Base-by-base conservation (phyloP, 306 rosid genomes). In the Sicyos edulis region DNA sequence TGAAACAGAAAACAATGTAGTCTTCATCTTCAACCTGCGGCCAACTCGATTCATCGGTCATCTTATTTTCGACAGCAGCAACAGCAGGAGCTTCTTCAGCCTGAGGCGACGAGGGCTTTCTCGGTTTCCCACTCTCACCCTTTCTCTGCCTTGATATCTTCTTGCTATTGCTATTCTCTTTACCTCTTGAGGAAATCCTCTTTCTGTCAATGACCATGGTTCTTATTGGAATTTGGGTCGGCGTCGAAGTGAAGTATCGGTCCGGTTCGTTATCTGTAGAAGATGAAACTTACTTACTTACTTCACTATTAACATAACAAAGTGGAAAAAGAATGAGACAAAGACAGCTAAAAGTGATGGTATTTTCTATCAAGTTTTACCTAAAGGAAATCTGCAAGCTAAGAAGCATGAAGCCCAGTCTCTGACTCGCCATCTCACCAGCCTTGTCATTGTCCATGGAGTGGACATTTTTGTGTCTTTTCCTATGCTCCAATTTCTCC, bases 1-100 rank as follows among this genome's bases (percentile, higher is more conserved):
- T 71, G 50, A 89, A 86, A 75, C 85, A 80, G 74, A 89, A 86
- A 20, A 82, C 89, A 5, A 89, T 92, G 40, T 78, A 92, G 61
- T 86, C 88, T 11, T 77, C 78, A 34, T 87, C 88, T 55, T 83
- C 8, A 11, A 77, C 83, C 20, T 76, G 81, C 58, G 85, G 80
- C 80, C 81, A 75, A 49, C 71, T 81, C 17, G 89, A 82, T 59
- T 76, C 61, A 34, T 75, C 80, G 34, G 21, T 21, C 40, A 47
- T 20, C 47, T 12, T 60, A 10, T 62, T 74, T 72, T 65, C 76
- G 19, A 45, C 64, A 55, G 40, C 52, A 55, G 78, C 76, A 15
- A 45, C 64, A 55, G 47, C 52, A 55, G 78, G 47, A 44, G 29
- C 47, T 5, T 77, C 80, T 42, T 29, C 78, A 42, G 65, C 52